These are phyloP conservation scores for Cylindrotheca closterium DNA, from an alignment of 108 stramenopile genomes.

Conservation along the genomic window DNA sequence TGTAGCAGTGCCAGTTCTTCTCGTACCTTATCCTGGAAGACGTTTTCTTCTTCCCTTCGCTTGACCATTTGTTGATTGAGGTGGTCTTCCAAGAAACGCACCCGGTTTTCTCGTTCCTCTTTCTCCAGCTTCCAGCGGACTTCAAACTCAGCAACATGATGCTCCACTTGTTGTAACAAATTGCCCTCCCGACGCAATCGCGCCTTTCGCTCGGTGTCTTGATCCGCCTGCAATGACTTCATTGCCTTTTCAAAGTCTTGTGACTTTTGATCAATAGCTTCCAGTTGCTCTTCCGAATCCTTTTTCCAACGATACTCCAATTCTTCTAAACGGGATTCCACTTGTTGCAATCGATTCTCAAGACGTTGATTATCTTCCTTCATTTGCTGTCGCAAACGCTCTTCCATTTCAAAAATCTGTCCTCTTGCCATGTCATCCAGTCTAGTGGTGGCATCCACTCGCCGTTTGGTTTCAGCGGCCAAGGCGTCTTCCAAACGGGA, in stretches of 20 bases:
- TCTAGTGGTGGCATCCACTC: slow-evolving; percentile 70
- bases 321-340: slow-evolving; percentile 58
- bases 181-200: slow-evolving; percentile 83
- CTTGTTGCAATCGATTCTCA: slow-evolving; percentile 40
- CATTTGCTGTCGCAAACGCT: slow-evolving; percentile 46
- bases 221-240: slow-evolving; percentile 53
- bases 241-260: slow-evolving; percentile 56
- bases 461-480: slow-evolving; percentile 74
- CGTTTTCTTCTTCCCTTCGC: slow-evolving; percentile 58
- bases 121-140: slow-evolving; percentile 67
- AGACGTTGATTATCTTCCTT: slow-evolving; percentile 48
- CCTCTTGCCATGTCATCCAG: slow-evolving; percentile 57
- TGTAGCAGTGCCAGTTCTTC: slow-evolving; percentile 71
- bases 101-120: slow-evolving; percentile 62
- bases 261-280: slow-evolving; percentile 46
- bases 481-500: slow-evolving; percentile 67
- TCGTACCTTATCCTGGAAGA: slow-evolving; percentile 67
- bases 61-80: slow-evolving; percentile 63
- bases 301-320: slow-evolving; percentile 60
- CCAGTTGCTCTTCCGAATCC: slow-evolving; percentile 48
- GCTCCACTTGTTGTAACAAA: slow-evolving; percentile 86
- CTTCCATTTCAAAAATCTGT: slow-evolving; percentile 71
- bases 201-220: slow-evolving; percentile 76
- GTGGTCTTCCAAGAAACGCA: slow-evolving; percentile 58
- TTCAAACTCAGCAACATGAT: slow-evolving; percentile 72